Evolutionary conservation across 441 rosid genomes (phyloP), one percentile per base, ranked within the genome.

Genomic region (Jatropha multifida): DNA sequence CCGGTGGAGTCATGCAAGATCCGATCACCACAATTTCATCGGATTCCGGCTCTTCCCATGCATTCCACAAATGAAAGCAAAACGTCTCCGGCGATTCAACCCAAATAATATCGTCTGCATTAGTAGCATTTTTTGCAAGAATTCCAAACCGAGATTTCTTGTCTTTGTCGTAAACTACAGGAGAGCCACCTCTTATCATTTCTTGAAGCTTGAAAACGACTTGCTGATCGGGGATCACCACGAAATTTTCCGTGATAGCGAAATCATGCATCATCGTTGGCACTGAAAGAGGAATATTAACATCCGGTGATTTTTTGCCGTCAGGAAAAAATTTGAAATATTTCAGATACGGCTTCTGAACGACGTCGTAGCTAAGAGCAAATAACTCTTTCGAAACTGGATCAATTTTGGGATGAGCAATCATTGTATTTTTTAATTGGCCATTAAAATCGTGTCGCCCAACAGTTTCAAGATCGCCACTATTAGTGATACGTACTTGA

Each of bases 221-320:
- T 72, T 91, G 96, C 14, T 91, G 96, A 48, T 91, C 96, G 0
- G 96, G 96, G 42, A 91, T 83, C 48, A 91, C 87, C 41, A 90
- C 93, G 77, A 79, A 90, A 76, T 91, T 90, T 83, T 88, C 91
- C 0, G 97, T 90, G 72, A 91, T 90, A 0, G 94, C 94, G 68
- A 91, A 91, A 71, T 91, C 97, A 72, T 91, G 97, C 81, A 88
- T 88, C 97, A 91, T 90, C 41, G 94, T 90, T 8, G 97, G 94
- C 3, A 80, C 86, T 0, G 85, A 71, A 0, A 91, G 80, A 8
- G 88, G 88, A 26, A 91, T 88, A 70, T 88, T 93, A 0, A 91
- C 76, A 17, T 91, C 94, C 65, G 90, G 90, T 5, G 92, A 86
- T 68, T 90, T 91, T 0, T 60, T 41, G 0, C 93, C 93, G 63